phyloP scores from a whole-genome alignment of 257 asterid species.

The Solanum megistacrolobum region DNA sequence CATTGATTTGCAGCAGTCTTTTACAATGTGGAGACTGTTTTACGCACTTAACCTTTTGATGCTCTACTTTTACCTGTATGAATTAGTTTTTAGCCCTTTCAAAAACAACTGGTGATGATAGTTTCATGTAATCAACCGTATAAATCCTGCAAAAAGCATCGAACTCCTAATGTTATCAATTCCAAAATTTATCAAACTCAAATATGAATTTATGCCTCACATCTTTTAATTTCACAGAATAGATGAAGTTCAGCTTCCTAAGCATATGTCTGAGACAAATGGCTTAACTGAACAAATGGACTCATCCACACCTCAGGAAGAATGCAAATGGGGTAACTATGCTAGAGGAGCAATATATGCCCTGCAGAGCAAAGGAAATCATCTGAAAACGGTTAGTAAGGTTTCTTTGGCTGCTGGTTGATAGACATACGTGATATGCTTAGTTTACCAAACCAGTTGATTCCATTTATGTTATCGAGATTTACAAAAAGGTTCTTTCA shows the following conservation, averaged over 20 bases:
- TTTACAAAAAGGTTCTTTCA: not conserved
- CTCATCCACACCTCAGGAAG: constrained; percentile 32
- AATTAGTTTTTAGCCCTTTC: not conserved
- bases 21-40: not conserved
- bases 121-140: not conserved
- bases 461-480: not conserved
- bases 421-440: not conserved
- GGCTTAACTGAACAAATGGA: constrained; percentile 17
- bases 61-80: not conserved
- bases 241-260: constrained; percentile 53
- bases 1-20: not conserved
- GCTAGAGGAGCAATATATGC: constrained; percentile 88
- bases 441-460: not conserved
- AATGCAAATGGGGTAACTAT: constrained; percentile 79
- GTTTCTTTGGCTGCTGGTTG: not conserved
- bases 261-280: constrained; percentile 21
- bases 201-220: not conserved
- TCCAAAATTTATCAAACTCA: not conserved
- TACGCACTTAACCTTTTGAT: not conserved
- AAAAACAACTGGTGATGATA: not conserved
- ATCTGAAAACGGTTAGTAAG: constrained; percentile 39
- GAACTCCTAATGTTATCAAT: not conserved
- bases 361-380: constrained; percentile 57
- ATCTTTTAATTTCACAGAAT: constrained; percentile 34
- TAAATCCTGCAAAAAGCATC: not conserved